phyloP scores from a whole-genome alignment of 1,284 basidiomycete species.

The Trichosporon inkin region DNA sequence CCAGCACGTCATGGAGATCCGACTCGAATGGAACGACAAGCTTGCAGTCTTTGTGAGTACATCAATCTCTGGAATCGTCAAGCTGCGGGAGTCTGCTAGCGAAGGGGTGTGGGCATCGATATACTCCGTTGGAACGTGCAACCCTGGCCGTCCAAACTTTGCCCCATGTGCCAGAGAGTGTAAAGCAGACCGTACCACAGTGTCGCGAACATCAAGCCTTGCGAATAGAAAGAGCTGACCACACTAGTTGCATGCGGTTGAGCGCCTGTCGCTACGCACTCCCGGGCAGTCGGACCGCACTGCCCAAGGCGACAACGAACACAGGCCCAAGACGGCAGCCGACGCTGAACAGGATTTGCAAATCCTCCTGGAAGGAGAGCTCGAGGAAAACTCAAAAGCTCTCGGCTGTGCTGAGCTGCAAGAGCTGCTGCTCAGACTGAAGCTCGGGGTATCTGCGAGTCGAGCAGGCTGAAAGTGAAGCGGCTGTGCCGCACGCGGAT shows the following conservation, averaged over 20 bases:
- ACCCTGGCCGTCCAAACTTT: neutral
- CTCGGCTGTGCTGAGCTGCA: slow-evolving; percentile 22
- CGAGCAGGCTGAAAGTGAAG: neutral
- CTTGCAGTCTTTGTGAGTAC: slow-evolving; percentile 59
- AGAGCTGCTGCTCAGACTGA: slow-evolving; percentile 30
- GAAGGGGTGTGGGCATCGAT: neutral
- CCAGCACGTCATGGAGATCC: slow-evolving; percentile 57
- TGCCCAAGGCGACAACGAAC: neutral
- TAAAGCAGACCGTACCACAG: neutral
- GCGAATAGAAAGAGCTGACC: neutral
- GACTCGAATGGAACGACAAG: slow-evolving; percentile 57
- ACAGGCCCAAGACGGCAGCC: neutral
- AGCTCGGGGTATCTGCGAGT: slow-evolving; percentile 9
- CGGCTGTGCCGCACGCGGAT: no score
- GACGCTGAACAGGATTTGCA: slow-evolving; percentile 27
- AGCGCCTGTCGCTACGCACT: slow-evolving; percentile 37
- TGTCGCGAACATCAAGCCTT: slow-evolving; percentile 4
- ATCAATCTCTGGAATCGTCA: neutral
- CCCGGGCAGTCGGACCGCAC: slow-evolving; percentile 3
- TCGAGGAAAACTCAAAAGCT: neutral
- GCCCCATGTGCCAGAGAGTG: slow-evolving; percentile 5
- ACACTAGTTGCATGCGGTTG: slow-evolving; percentile 39
- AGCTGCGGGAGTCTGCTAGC: neutral
- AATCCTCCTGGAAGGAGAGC: slow-evolving; percentile 28
- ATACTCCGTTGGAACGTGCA: neutral